Evolutionary conservation across 1,284 basidiomycete species (phyloP), one percentile per base, ranked within the genome.

Genomic region (Mycosarcoma maydis): DNA sequence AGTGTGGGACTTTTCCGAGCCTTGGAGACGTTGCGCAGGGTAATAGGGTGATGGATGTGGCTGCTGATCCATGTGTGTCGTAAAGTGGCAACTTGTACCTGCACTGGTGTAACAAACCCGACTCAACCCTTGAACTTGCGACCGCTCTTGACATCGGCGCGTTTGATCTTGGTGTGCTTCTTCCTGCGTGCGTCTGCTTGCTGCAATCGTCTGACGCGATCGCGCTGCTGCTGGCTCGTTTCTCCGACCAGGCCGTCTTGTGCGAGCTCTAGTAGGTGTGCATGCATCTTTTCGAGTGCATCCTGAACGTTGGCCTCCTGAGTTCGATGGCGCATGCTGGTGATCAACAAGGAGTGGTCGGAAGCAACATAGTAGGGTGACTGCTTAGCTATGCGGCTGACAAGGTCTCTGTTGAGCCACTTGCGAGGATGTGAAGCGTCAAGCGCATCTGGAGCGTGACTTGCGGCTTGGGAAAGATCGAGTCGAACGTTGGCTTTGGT

Each of bases 401-500:
- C 67, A 2, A 70, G 53, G 6, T 70, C 53, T 22, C 49, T 27
- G 5, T 37, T 65, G 34, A 70, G 67, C 67, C 67, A 70, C 32
- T 60, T 61, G 34, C 48, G 52, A 7, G 67, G 67, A 42, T 61
- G 59, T 1, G 66, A 34, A 3, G 56, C 38, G 9, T 65, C 54
- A 19, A 60, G 46, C 1, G 52, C 45, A 6, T 53, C 53, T 17
- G 45, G 61, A 3, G 67, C 56, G 27, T 65, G 67, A 11, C 26
- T 26, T 1, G 22, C 36, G 6, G 53, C 50, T 40, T 60, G 61
- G 1, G 49, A 57, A 0, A 73, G 59, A 7, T 66, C 61, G 34
- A 73, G 66, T 0, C 70, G 70, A 17, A 73, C 47, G 32, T 68
- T 69, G 43, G 70, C 70, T 40, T 73, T 73, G 13, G 70, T 73